Evolutionary conservation across 2,329 filamentous ascomycete genomes (phyloP), one percentile per base, ranked within the genome.

Genomic region (Penicillium palitans): DNA sequence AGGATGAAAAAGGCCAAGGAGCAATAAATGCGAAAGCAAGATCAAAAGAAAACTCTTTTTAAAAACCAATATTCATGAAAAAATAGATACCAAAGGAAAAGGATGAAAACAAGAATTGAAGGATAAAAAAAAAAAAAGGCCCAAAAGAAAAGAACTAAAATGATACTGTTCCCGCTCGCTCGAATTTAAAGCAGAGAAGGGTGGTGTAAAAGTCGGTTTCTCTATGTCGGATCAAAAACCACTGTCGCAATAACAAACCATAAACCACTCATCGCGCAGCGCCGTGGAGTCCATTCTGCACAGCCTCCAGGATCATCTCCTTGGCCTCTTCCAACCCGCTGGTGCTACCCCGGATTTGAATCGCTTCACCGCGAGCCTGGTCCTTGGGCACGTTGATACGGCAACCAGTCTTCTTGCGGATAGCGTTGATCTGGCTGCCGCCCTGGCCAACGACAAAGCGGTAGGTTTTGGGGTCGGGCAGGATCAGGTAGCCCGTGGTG

Each of bases 361-460:
- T 97, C 4, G 93, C 91, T 76, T 97, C 93, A 24, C 81, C 83
- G 66, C 80, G 78, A 39, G 80, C 80, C 75, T 96, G 90, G 70
- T 91, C 88, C 65, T 90, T 87, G 24, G 95, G 95, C 41, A 99
- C 93, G 64, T 93, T 92, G 73, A 99, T 96, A 78, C 90, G 92
- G 78, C 93, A 97, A 55, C 90, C 90, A 52, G 92, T 97, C 80
- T 95, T 87, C 79, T 91, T 91, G 67, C 95, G 87, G 73, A 99
- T 97, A 42, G 86, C 81, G 78, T 97, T 97, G 74, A 99, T 96
- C 76, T 93, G 93, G 75, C 86, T 90, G 59, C 95, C 95, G 59
- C 89, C 90, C 64, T 89, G 87, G 5, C 95, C 95, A 66, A 99
- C 92, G 49, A 99, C 90, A 64, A 90, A 90, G 61, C 93, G 87